Percentiles rank a stretch among this genome's conserved stretches.
phyloP scores from a whole-genome alignment of 179 eudicot species.

The Drosera spatulata region DNA sequence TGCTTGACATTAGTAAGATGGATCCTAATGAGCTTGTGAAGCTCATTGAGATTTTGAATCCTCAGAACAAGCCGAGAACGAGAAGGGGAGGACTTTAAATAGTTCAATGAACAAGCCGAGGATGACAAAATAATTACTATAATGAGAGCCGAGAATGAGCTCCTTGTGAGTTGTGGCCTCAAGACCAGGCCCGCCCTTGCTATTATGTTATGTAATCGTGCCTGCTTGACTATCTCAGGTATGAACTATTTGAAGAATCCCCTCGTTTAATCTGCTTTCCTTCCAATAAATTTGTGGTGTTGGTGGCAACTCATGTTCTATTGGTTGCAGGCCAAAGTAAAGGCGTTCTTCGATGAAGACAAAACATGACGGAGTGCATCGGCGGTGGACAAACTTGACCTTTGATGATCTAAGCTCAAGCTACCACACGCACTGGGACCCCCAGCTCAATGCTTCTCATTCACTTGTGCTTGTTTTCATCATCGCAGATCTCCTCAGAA shows the following conservation, averaged over 20 bases:
- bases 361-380: slow-evolving; percentile 73
- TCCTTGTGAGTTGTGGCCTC: slow-evolving; percentile 80
- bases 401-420: slow-evolving; percentile 69
- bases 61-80: slow-evolving; percentile 57
- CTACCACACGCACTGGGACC: slow-evolving; percentile 82
- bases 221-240: no score
- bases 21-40: slow-evolving; percentile 49
- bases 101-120: no score
- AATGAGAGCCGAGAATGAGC: slow-evolving; percentile 67
- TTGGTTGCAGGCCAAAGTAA: slow-evolving; percentile 79
- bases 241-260: no score
- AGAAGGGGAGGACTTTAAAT: no score
- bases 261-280: no score
- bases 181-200: slow-evolving; percentile 85
- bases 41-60: slow-evolving; percentile 53
- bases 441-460: slow-evolving; percentile 82
- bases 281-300: no score
- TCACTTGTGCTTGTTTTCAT: slow-evolving; percentile 75
- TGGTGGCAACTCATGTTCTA: no score
- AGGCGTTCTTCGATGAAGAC: slow-evolving; percentile 76
- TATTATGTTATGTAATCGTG: slow-evolving; percentile 48
- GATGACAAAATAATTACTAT: slow-evolving; percentile 34
- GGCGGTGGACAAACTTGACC: slow-evolving; percentile 71
- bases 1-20: slow-evolving; percentile 59
- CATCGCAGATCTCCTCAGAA: slow-evolving; percentile 73